These are phyloP conservation scores for Silene coronaria DNA, from an alignment of 179 eudicot species.

Conservation along the genomic window DNA sequence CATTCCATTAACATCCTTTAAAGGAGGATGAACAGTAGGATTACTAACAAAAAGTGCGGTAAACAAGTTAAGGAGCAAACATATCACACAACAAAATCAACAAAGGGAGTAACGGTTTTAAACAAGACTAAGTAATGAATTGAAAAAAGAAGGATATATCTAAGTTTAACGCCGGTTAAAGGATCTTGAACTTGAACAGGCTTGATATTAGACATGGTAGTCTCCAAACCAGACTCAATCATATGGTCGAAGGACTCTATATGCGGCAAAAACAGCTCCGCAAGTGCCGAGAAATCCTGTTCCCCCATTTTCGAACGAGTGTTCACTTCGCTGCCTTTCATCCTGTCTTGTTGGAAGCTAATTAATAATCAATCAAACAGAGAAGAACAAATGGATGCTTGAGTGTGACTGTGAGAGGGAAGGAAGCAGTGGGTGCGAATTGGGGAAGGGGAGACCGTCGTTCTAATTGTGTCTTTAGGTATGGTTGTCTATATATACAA, in stretches of 20 bases:
- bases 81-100: background rate
- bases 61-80: background rate
- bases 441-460: too few relatives aligned
- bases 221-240: conserved; percentile 43
- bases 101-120: background rate
- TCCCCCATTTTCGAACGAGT: conserved; percentile 13
- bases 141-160: conserved; percentile 68
- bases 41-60: conserved; percentile 52
- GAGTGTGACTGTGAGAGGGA: too few relatives aligned
- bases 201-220: conserved; percentile 36
- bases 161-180: conserved; percentile 35
- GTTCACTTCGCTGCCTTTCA: too few relatives aligned
- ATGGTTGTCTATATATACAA: too few relatives aligned
- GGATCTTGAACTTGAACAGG: conserved; percentile 53
- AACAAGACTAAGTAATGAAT: background rate
- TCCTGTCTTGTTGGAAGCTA: too few relatives aligned
- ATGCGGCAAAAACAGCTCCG: conserved; percentile 66
- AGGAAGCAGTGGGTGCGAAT: too few relatives aligned
- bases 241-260: conserved; percentile 73
- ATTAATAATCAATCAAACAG: too few relatives aligned
- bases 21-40: conserved; percentile 47
- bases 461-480: too few relatives aligned
- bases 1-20: conserved; percentile 40
- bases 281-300: conserved; percentile 34
- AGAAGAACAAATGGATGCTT: too few relatives aligned